Conservation (phyloP, 768 basidiomycete genomes). For the Pisolithus microcarpus region DNA sequence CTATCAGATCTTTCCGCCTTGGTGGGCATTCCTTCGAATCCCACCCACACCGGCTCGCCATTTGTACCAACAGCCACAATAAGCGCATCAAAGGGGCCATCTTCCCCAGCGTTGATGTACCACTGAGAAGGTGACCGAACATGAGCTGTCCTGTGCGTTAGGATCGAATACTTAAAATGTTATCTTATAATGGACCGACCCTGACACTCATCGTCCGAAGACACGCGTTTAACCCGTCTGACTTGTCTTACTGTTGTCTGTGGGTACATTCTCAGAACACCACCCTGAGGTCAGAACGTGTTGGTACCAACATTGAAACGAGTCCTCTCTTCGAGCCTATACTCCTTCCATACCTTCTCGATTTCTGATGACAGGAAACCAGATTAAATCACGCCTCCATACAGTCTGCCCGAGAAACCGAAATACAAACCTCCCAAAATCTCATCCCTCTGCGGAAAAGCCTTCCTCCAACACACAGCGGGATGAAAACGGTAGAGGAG, state of each 20-base stretch:
- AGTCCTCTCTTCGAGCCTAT: conserved; percentile 40
- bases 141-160: conserved; percentile 3
- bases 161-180: not conserved
- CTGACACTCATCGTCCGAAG: conserved; percentile 5
- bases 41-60: conserved; percentile 39
- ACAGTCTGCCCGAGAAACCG: not conserved
- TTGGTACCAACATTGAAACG: conserved; percentile 32
- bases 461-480: conserved; percentile 34
- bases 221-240: conserved; percentile 15
- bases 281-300: not conserved
- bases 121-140: conserved; percentile 29
- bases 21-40: conserved; percentile 38
- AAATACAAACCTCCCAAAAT: conserved; percentile 34
- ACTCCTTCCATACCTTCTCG: conserved; percentile 39
- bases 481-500: conserved; percentile 47
- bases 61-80: conserved; percentile 45
- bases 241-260: conserved; percentile 34
- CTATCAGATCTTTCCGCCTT: conserved; percentile 10
- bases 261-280: not conserved
- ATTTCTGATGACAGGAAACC: conserved; percentile 27
- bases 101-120: conserved; percentile 41
- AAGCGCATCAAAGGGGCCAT: conserved; percentile 44
- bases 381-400: no score
- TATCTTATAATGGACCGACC: not conserved
- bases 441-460: conserved; percentile 44